Conservation (phyloP, 495 filamentous ascomycete species). For the Penicillium tannophilum region DNA sequence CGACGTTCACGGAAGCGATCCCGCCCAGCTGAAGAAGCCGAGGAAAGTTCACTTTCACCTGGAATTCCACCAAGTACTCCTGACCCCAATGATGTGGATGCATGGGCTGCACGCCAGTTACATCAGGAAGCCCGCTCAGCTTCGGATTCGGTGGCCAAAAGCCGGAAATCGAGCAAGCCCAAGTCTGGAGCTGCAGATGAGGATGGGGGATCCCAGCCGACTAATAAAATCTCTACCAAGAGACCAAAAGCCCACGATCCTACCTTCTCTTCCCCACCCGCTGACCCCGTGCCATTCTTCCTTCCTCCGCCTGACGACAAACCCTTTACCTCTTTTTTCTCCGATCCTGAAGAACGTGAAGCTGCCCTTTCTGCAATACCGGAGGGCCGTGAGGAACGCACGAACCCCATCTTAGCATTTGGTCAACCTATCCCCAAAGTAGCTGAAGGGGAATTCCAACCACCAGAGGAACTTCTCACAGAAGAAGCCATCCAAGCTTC, state of each 20-base stretch:
- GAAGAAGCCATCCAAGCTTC: conserved; percentile 65
- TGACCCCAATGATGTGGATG: conserved; percentile 72
- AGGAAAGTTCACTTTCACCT: conserved; percentile 24
- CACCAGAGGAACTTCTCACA: conserved; percentile 71
- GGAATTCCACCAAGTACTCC: conserved; percentile 49
- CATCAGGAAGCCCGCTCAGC: conserved; percentile 66
- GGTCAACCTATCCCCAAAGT: conserved; percentile 80
- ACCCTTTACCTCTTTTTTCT: conserved; percentile 85
- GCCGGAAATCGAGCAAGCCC: conserved; percentile 25
- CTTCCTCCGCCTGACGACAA: conserved; percentile 52
- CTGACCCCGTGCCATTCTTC: conserved; percentile 56
- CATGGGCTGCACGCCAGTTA: conserved; percentile 69
- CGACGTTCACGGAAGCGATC: conserved; percentile 32
- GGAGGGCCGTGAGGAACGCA: conserved; percentile 32
- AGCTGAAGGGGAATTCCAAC: conserved; percentile 66
- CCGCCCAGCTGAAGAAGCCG: conserved; percentile 18
- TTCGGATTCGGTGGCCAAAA: conserved; percentile 39
- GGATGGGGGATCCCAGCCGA: conserved; percentile 13
- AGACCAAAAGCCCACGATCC: conserved; percentile 25
- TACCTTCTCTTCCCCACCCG: conserved; percentile 7
- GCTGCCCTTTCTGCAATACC: background rate
- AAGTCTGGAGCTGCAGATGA: conserved; percentile 14
- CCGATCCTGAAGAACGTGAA: conserved; percentile 71
- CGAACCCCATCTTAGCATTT: conserved; percentile 59
- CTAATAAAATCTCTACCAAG: conserved; percentile 36